Evolutionary conservation across 1,139 yeast genomes (phyloP).

Genomic region (Kodamaea sp.): DNA sequence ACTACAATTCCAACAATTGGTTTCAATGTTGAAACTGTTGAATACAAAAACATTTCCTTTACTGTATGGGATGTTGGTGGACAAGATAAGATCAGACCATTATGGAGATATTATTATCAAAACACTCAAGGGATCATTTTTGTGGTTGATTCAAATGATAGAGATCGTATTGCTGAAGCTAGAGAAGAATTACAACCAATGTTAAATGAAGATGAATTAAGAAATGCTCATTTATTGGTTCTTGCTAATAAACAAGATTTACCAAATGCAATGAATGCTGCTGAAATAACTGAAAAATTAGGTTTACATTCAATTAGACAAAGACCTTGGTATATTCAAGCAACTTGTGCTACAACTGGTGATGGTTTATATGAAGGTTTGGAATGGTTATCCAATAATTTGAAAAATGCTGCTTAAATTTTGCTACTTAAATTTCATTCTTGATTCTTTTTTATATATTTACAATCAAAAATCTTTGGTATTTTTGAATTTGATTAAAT

Average conservation of each 20-base stretch:
- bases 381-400: slow-evolving; percentile 34
- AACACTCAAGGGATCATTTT: slow-evolving; percentile 43
- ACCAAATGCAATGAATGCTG: slow-evolving; percentile 45
- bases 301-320: slow-evolving; percentile 42
- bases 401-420: slow-evolving; percentile 3
- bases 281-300: slow-evolving; percentile 42
- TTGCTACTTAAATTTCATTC: background rate
- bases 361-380: slow-evolving; percentile 44
- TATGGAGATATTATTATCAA: slow-evolving; percentile 44
- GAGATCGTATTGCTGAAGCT: slow-evolving; percentile 44
- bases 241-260: slow-evolving; percentile 44
- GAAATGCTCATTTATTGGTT: slow-evolving; percentile 41
- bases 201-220: slow-evolving; percentile 43
- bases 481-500: no score
- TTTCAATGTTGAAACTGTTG: slow-evolving; percentile 42
- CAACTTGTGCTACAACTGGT: slow-evolving; percentile 43
- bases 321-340: slow-evolving; percentile 44
- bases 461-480: no score
- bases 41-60: slow-evolving; percentile 39
- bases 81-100: slow-evolving; percentile 42
- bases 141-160: slow-evolving; percentile 42
- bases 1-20: slow-evolving; percentile 44
- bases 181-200: slow-evolving; percentile 44
- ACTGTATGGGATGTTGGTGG: slow-evolving; percentile 47
- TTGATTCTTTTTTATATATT: no score